A percentile compares a stretch with the other conserved stretches of the same genome.
These are phyloP conservation scores for Cochlearia excelsa DNA, from an alignment of 345 rosid genomes.

Conservation along the genomic window DNA sequence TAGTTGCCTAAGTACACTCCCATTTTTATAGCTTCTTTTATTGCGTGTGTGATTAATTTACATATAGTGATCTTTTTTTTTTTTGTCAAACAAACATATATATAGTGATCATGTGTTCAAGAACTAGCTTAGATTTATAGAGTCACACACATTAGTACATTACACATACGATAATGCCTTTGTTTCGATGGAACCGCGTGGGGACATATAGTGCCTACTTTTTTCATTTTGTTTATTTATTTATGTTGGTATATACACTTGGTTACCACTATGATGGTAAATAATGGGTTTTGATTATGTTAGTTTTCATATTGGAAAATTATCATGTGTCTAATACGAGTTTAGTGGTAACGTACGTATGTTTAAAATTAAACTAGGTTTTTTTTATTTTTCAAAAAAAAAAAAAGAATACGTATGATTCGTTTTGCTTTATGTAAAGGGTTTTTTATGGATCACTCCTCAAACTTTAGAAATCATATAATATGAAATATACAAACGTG, in stretches of 20 bases:
- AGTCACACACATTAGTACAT: not conserved
- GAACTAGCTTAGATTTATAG: conserved; percentile 13
- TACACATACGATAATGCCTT: not conserved
- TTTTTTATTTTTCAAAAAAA: not conserved
- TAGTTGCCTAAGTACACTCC: conserved; percentile 21
- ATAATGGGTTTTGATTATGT: conserved; percentile 23
- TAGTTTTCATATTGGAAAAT: conserved; percentile 6
- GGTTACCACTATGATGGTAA: conserved; percentile 34
- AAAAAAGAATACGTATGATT: conserved; percentile 8
- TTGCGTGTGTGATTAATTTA: not conserved
- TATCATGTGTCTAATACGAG: not conserved
- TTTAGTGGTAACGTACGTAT: conserved; percentile 6
- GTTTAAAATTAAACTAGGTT: not conserved
- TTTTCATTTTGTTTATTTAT: conserved; percentile 18
- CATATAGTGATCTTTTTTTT: not conserved
- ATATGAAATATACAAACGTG: conserved; percentile 22
- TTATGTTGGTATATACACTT: conserved; percentile 32
- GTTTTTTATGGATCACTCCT: conserved; percentile 7
- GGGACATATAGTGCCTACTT: conserved; percentile 33
- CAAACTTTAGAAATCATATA: conserved; percentile 14
- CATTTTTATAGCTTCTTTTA: conserved; percentile 22
- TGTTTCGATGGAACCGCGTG: conserved; percentile 38
- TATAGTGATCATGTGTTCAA: conserved; percentile 6
- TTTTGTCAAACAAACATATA: too few species aligned
- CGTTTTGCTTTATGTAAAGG: conserved; percentile 28